These are phyloP conservation scores for Zizania palustris DNA, from an alignment of 202 grass and related monocot species.

Conservation along the genomic window DNA sequence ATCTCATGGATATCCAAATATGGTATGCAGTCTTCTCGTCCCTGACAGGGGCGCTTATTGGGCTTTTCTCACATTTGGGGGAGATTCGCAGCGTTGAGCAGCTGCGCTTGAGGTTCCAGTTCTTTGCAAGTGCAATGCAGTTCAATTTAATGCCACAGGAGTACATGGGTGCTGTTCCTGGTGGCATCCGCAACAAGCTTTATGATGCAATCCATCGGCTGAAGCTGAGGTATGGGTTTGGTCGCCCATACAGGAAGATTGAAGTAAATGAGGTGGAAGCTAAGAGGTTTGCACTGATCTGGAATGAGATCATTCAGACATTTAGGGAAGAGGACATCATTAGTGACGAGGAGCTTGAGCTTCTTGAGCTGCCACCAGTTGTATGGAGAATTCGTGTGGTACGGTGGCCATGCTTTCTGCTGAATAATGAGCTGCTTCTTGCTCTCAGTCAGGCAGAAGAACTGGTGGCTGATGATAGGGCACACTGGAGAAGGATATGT, in stretches of 20 bases:
- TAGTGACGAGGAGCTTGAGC: constrained; percentile 83
- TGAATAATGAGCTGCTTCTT: constrained; percentile 87
- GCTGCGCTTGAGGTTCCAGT: constrained; percentile 88
- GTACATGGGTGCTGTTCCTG: constrained; percentile 31
- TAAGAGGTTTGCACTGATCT: constrained; percentile 85
- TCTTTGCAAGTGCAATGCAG: constrained; percentile 95
- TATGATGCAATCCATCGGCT: constrained; percentile 78
- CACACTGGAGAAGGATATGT: constrained; percentile 70
- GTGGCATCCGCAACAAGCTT: constrained; percentile 60
- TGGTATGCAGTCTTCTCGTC: constrained; percentile 96
- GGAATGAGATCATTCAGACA: constrained; percentile 92
- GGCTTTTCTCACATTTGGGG: constrained; percentile 88
- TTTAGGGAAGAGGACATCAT: constrained; percentile 97
- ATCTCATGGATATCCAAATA: constrained; percentile 97
- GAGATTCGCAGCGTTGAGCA: constrained; percentile 93
- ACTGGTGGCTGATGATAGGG: constrained; percentile 58
- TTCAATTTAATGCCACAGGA: constrained; percentile 93
- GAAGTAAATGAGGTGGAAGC: constrained; percentile 75
- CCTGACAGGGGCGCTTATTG: constrained; percentile 73
- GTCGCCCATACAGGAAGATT: constrained; percentile 85
- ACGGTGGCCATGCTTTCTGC: constrained; percentile 86
- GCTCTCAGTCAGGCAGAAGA: constrained; percentile 84
- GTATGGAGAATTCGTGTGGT: constrained; percentile 84
- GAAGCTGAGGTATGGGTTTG: constrained; percentile 89
- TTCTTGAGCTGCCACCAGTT: constrained; percentile 84